Percentiles rank a stretch among this genome's conserved stretches.
phyloP scores from a whole-genome alignment of 2,329 filamentous ascomycete genomes.

The Fusarium domesticum region DNA sequence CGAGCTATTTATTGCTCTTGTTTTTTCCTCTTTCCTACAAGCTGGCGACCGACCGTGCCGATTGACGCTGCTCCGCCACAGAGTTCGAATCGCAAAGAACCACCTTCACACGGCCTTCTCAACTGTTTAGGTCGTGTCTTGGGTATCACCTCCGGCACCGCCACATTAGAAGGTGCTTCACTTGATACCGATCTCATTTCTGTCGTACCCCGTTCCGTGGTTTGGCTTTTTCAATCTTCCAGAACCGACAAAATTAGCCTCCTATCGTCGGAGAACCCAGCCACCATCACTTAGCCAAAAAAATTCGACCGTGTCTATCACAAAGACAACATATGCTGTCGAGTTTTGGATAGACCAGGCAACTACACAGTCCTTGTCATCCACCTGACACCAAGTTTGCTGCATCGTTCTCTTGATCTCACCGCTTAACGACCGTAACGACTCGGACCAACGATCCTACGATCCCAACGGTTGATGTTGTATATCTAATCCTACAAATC shows the following conservation, averaged over 20 bases:
- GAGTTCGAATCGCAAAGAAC: conserved; percentile 4
- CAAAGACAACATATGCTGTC: too few relatives aligned
- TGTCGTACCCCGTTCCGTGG: too few relatives aligned
- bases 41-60: conserved; percentile 7
- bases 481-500: conserved; percentile 11
- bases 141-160: conserved; percentile 6
- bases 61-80: conserved; percentile 24
- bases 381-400: neutral
- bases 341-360: conserved; percentile 9
- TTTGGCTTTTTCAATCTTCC: too few relatives aligned
- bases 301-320: too few relatives aligned
- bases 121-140: conserved; percentile 19
- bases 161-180: conserved; percentile 4
- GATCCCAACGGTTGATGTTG: conserved; percentile 22
- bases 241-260: too few relatives aligned
- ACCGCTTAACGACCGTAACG: conserved; percentile 25
- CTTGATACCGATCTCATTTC: too few relatives aligned
- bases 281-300: too few relatives aligned
- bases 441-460: conserved; percentile 17
- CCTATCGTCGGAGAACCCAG: too few relatives aligned
- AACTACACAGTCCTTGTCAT: conserved; percentile 2
- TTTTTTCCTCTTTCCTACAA: conserved; percentile 7
- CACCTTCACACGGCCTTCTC: conserved; percentile 21
- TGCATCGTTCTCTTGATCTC: conserved; percentile 9
- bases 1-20: conserved; percentile 1